Evolutionary conservation across 2,329 filamentous ascomycete species (phyloP), one percentile per base, ranked within the genome.

Genomic region (Neonectria faginata): DNA sequence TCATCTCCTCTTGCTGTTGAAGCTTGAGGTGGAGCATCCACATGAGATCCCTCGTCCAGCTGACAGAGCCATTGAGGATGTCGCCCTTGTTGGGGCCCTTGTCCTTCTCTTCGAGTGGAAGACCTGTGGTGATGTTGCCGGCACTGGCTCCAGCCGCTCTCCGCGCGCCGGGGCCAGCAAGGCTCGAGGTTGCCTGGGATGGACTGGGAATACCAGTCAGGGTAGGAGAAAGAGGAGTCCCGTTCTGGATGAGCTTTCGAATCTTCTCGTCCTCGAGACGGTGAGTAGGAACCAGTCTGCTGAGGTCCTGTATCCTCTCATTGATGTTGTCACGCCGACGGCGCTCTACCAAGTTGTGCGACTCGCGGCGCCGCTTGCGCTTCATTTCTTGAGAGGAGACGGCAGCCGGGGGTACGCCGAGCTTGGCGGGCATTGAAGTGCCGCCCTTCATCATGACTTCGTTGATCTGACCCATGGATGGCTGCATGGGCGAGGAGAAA

Each of bases 1-100:
- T 89, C 54, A 98, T 86, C 76, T 97, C 92, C 67, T 97, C 91
- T 77, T 97, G 93, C 79, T 97, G 93, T 76, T 96, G 91, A 69
- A 97, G 86, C 81, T 97, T 97, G 75, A 92, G 86, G 76, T 97
- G 90, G 64, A 97, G 83, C 82, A 97, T 91, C 96, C 96, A 98
- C 93, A 98, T 97, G 57, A 99, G 85, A 81, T 99, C 96, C 67
- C 95, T 89, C 66, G 93, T 97, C 96, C 96, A 99, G 80, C 93
- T 94, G 58, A 98, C 96, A 36, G 95, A 92, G 31, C 96, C 95
- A 75, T 98, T 98, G 73, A 99, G 90, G 64, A 99, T 98, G 74
- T 99, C 96, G 53, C 96, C 96, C 82, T 99, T 99, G 84, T 98
- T 98, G 6, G 96, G 96, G 0, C 96, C 96, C 77, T 98, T 98